These are phyloP conservation scores for Fusarium kyushuense DNA, from an alignment of 2,329 filamentous ascomycete genomes.

Conservation along the genomic window DNA sequence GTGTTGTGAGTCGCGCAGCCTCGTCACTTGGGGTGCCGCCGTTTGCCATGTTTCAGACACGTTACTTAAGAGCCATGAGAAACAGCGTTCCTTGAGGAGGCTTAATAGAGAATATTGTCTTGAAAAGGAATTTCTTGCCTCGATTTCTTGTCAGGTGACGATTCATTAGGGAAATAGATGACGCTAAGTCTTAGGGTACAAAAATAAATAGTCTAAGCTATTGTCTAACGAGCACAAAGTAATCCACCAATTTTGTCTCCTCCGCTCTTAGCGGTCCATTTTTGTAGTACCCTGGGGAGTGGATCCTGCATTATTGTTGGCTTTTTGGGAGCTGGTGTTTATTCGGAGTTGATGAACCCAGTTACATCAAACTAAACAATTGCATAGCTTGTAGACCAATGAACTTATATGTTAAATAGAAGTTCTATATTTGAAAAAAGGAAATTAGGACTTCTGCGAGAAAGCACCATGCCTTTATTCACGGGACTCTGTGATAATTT, in stretches of 20 bases:
- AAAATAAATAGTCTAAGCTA: no score
- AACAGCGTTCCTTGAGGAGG: neutral
- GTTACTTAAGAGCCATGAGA: neutral
- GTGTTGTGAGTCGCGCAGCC: slow-evolving; percentile 13
- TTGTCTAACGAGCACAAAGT: no score
- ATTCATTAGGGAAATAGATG: rapidly evolving
- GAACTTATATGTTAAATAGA: no score
- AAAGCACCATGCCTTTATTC: neutral
- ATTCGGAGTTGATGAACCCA: no score
- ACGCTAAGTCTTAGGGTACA: no score
- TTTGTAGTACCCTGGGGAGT: no score
- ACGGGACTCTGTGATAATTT: neutral
- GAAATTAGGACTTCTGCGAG: neutral
- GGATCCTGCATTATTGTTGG: no score
- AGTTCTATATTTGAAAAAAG: neutral
- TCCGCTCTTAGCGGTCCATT: no score
- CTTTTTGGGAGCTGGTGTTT: no score
- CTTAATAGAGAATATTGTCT: neutral
- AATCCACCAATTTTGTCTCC: no score
- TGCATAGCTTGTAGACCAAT: no score
- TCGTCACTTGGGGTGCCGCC: neutral
- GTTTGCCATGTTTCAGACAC: neutral
- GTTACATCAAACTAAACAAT: no score
- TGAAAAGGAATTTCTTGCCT: neutral
- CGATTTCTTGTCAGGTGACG: neutral